Percentiles rank a stretch among this genome's conserved stretches.
phyloP scores from a whole-genome alignment of 495 filamentous ascomycete species.

The Aspergillus sclerotiicarbonarius region DNA sequence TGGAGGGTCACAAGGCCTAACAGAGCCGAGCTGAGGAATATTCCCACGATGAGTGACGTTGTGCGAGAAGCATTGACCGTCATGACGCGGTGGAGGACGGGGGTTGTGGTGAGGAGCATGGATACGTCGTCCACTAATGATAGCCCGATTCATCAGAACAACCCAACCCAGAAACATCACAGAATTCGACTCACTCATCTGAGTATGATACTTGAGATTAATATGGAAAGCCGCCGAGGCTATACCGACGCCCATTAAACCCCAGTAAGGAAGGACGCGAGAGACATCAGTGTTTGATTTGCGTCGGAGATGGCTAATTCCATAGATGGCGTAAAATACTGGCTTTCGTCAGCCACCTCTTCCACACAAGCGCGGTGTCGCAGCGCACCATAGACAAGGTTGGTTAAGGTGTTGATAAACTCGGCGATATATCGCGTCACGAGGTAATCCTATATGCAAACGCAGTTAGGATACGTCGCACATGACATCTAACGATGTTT shows the following conservation, averaged over 20 bases:
- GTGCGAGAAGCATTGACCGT: conserved; percentile 36
- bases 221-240: conserved; percentile 52
- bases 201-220: conserved; percentile 51
- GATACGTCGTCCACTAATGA: conserved; percentile 47
- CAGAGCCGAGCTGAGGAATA: conserved; percentile 29
- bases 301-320: conserved; percentile 27
- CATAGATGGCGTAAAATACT: conserved; percentile 39
- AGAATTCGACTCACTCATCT: conserved; percentile 42
- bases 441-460: conserved; percentile 52
- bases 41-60: conserved; percentile 25
- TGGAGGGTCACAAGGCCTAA: conserved; percentile 43
- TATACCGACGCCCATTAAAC: conserved; percentile 56
- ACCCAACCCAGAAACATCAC: neutral
- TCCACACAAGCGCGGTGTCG: neutral
- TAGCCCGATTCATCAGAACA: neutral
- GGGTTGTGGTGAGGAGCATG: conserved; percentile 55
- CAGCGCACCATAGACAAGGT: conserved; percentile 38
- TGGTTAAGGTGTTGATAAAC: conserved; percentile 56
- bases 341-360: neutral
- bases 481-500: no score
- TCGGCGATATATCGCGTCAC: conserved; percentile 54
- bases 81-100: conserved; percentile 50
- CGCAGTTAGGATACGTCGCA: no score
- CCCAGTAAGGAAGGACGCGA: conserved; percentile 44
- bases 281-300: conserved; percentile 19